Conservation (phyloP, 371 early-diverging fungal genomes). For the Dinochytrium kinnereticum region DNA sequence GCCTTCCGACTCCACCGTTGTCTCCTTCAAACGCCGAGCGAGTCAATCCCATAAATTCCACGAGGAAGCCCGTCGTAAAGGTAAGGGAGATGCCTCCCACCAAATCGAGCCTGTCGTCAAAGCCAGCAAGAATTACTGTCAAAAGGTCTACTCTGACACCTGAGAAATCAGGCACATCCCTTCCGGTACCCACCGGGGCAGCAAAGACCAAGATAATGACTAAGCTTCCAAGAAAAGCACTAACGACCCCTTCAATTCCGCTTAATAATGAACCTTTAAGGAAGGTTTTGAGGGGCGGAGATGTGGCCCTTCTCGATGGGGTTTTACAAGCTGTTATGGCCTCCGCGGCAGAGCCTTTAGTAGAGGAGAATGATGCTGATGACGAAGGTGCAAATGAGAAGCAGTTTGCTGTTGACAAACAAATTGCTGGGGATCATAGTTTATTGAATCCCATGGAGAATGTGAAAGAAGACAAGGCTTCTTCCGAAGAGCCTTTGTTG, state of each 20-base stretch:
- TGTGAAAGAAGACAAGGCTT: too few relatives aligned
- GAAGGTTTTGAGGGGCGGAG: constrained; percentile 7
- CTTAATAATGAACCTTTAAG: background rate
- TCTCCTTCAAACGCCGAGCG: too few relatives aligned
- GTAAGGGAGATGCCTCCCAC: background rate
- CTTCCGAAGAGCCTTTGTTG: too few relatives aligned
- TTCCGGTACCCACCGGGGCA: background rate
- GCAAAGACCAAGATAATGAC: background rate
- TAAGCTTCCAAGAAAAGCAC: background rate
- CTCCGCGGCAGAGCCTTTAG: background rate
- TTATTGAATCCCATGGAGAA: too few relatives aligned
- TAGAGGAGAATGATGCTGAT: constrained; percentile 1
- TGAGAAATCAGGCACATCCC: background rate
- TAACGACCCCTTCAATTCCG: background rate
- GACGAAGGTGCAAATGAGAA: background rate
- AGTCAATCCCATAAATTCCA: too few relatives aligned
- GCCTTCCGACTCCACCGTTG: background rate
- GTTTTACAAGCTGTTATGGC: background rate
- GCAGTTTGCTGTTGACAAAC: background rate
- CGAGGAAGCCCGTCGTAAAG: too few relatives aligned
- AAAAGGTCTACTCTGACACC: background rate
- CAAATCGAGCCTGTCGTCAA: background rate
- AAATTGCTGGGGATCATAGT: too few relatives aligned
- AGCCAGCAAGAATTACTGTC: background rate
- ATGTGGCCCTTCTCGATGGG: background rate